Conservation (phyloP, 768 basidiomycete species). For the Macrolepiota dolichaula region DNA sequence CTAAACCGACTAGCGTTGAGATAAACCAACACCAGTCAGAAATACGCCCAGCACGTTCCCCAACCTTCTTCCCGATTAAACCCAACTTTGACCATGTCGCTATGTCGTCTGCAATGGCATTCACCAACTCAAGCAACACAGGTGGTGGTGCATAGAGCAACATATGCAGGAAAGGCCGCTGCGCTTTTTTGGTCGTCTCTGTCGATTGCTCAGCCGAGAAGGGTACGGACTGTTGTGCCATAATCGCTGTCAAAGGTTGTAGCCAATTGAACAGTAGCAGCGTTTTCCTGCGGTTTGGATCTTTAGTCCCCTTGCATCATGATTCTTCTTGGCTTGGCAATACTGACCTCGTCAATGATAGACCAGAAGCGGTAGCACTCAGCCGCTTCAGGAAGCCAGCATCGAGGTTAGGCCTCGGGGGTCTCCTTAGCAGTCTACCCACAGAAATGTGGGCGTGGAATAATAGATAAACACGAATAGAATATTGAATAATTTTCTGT, state of each 20-base stretch:
- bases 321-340: neutral
- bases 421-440: slow-evolving; percentile 44
- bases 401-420: slow-evolving; percentile 50
- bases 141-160: slow-evolving; percentile 80
- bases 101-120: slow-evolving; percentile 75
- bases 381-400: slow-evolving; percentile 56
- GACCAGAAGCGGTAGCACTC: slow-evolving; percentile 55
- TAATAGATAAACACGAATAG: slow-evolving; percentile 68
- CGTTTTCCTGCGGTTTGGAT: slow-evolving; percentile 53
- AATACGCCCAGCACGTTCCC: slow-evolving; percentile 68
- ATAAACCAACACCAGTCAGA: slow-evolving; percentile 89
- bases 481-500: slow-evolving; percentile 87
- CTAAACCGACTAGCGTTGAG: slow-evolving; percentile 73
- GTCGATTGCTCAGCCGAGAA: slow-evolving; percentile 46
- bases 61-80: slow-evolving; percentile 58
- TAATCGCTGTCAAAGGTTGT: slow-evolving; percentile 65
- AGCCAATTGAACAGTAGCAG: slow-evolving; percentile 86
- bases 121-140: slow-evolving; percentile 73
- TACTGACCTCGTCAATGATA: slow-evolving; percentile 71
- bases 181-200: slow-evolving; percentile 31
- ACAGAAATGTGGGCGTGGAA: slow-evolving; percentile 56
- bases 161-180: slow-evolving; percentile 68
- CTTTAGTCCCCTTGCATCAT: slow-evolving; percentile 7
- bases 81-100: slow-evolving; percentile 73
- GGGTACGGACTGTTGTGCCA: slow-evolving; percentile 65